Percentiles rank a stretch among this genome's conserved stretches.
Conservation (phyloP, 352 stramenopile genomes). For the Pythium volutum region DNA sequence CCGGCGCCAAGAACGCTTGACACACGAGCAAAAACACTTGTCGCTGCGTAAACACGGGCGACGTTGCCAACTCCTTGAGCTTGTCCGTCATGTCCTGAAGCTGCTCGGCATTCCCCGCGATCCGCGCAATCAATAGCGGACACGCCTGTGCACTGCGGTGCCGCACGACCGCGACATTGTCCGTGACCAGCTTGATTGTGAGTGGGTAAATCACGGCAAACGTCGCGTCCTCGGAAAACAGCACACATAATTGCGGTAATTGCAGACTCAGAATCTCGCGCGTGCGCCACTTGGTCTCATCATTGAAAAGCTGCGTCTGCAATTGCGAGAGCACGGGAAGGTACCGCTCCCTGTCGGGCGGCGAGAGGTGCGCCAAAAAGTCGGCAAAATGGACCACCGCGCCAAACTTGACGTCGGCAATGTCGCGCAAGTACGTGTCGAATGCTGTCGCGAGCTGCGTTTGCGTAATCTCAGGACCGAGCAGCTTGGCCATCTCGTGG, state of each 20-base stretch:
- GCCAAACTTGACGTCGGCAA: slow-evolving; percentile 78
- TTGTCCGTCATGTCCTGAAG: slow-evolving; percentile 42
- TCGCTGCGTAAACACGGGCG: slow-evolving; percentile 56
- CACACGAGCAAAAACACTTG: slow-evolving; percentile 73
- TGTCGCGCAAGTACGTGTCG: slow-evolving; percentile 80
- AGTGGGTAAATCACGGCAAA: slow-evolving; percentile 78
- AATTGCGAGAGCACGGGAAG: slow-evolving; percentile 73
- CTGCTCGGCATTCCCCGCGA: slow-evolving; percentile 47
- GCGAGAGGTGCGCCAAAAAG: slow-evolving; percentile 74
- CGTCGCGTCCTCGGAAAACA: slow-evolving; percentile 66
- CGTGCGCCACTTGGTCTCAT: slow-evolving; percentile 85
- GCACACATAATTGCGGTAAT: slow-evolving; percentile 61
- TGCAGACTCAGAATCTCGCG: slow-evolving; percentile 74
- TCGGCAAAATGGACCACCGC: slow-evolving; percentile 84
- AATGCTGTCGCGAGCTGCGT: slow-evolving; percentile 77
- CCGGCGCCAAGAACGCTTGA: slow-evolving; percentile 40
- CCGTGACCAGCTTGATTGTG: slow-evolving; percentile 70
- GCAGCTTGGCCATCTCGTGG: slow-evolving; percentile 82
- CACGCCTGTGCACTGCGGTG: slow-evolving; percentile 71
- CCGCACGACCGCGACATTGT: slow-evolving; percentile 69
- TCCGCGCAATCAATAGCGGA: slow-evolving; percentile 51
- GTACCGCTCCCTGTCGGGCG: slow-evolving; percentile 73
- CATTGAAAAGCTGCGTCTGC: slow-evolving; percentile 39
- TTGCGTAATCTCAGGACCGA: slow-evolving; percentile 80
- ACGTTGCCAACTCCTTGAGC: slow-evolving; percentile 50